A percentile compares a stretch with the other conserved stretches of the same genome.
Conservation (phyloP, 176 grass and related monocot genomes). For the Paspalum vaginatum region DNA sequence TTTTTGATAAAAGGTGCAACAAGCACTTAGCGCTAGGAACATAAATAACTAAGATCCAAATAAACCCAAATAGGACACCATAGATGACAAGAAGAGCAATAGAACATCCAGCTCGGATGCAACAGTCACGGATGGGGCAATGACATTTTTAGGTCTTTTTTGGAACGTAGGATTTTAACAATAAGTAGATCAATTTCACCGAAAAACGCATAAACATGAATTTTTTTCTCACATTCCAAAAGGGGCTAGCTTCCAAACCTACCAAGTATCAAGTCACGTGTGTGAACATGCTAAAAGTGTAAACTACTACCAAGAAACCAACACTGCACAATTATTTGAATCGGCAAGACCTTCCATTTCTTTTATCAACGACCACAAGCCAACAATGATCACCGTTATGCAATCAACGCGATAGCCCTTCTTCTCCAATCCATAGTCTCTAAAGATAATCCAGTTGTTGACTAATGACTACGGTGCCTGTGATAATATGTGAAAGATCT, state of each 20-base stretch:
- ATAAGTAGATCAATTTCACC: no score
- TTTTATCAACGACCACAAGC: not conserved
- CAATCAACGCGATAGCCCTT: not conserved
- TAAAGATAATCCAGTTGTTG: not conserved
- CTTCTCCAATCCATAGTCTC: slow-evolving; percentile 1
- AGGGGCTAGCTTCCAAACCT: not conserved
- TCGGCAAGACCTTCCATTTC: not conserved
- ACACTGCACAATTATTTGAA: not conserved
- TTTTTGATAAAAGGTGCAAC: no score
- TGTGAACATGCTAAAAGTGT: not conserved
- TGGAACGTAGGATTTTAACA: no score
- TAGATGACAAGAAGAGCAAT: no score
- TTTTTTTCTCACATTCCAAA: no score
- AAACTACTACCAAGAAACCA: not conserved
- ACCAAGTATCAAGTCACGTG: not conserved
- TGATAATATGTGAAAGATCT: not conserved
- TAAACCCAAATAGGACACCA: no score
- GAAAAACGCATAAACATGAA: no score
- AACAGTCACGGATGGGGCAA: not conserved
- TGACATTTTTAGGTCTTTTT: not conserved
- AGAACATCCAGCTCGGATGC: slow-evolving; percentile 1
- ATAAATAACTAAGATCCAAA: no score
- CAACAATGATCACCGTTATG: no score
- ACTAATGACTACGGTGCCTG: not conserved
- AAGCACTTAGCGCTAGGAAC: no score